A percentile compares a stretch with the other conserved stretches of the same genome.
Evolutionary conservation across 1,284 basidiomycete genomes (phyloP).

Genomic region (Leccinum subrobustum): DNA sequence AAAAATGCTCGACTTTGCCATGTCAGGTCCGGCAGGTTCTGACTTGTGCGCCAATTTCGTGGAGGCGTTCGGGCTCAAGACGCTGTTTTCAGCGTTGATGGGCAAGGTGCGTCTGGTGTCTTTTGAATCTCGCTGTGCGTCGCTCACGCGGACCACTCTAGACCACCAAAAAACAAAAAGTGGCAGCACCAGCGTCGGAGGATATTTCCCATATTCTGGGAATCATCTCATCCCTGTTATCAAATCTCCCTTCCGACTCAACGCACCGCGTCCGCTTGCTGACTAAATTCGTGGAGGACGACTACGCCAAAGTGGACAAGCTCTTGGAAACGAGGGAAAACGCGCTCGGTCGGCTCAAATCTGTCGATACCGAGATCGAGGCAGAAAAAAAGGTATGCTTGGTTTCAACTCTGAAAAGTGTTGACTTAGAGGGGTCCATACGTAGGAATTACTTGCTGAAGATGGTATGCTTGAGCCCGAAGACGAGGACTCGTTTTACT

Average conservation of each 20-base stretch:
- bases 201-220: conserved; percentile 87
- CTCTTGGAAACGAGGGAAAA: conserved; percentile 84
- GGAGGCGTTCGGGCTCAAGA: conserved; percentile 84
- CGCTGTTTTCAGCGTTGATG: conserved; percentile 90
- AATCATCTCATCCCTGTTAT: conserved; percentile 86
- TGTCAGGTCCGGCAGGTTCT: conserved; percentile 79
- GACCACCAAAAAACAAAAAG: conserved; percentile 62
- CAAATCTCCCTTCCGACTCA: conserved; percentile 87
- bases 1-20: conserved; percentile 89
- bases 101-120: conserved; percentile 63
- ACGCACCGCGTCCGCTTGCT: conserved; percentile 80
- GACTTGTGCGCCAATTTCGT: conserved; percentile 85
- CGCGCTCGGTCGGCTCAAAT: conserved; percentile 57
- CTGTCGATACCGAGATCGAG: conserved; percentile 63
- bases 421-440: background rate
- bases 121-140: background rate
- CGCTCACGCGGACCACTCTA: conserved; percentile 22
- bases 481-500: conserved; percentile 66
- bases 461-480: conserved; percentile 60
- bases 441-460: conserved; percentile 54
- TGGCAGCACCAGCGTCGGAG: conserved; percentile 65
- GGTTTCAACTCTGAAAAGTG: background rate
- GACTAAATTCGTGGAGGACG: conserved; percentile 89
- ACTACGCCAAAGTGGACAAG: conserved; percentile 93
- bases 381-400: conserved; percentile 60